Conservation (phyloP, 345 rosid species). For the Syzygium jambos region DNA sequence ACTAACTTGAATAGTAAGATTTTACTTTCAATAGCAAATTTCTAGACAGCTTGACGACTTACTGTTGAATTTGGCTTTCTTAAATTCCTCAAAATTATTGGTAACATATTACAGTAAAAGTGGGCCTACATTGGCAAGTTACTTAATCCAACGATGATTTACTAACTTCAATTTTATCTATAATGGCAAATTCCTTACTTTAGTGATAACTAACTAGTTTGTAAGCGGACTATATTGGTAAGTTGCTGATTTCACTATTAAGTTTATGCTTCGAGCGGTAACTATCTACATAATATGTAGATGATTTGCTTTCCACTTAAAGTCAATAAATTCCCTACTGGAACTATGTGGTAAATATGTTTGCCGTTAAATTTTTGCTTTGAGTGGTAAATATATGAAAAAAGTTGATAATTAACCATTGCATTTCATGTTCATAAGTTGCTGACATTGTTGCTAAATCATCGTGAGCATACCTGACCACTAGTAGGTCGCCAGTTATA, state of each 20-base stretch:
- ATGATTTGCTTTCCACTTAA: background rate
- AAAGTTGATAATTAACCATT: too few relatives aligned
- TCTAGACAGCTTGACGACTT: background rate
- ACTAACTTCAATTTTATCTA: too few relatives aligned
- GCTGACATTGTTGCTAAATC: too few relatives aligned
- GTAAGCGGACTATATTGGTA: background rate
- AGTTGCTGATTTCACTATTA: background rate
- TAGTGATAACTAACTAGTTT: background rate
- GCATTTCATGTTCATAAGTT: too few relatives aligned
- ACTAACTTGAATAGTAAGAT: accelerated
- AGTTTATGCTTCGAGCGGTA: background rate
- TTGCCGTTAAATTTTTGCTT: background rate
- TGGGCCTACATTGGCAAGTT: background rate
- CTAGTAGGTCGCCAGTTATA: too few relatives aligned
- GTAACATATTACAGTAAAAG: background rate
- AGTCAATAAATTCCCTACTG: background rate
- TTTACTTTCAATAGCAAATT: background rate
- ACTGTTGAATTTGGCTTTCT: background rate
- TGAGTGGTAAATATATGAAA: too few relatives aligned
- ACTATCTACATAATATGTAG: background rate
- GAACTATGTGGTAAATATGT: background rate
- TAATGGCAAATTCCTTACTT: too few relatives aligned
- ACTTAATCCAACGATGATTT: too few relatives aligned
- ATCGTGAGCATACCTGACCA: too few relatives aligned
- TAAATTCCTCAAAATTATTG: background rate